Conservation (phyloP, 2,329 filamentous ascomycete genomes). For the Helotiales sp. region DNA sequence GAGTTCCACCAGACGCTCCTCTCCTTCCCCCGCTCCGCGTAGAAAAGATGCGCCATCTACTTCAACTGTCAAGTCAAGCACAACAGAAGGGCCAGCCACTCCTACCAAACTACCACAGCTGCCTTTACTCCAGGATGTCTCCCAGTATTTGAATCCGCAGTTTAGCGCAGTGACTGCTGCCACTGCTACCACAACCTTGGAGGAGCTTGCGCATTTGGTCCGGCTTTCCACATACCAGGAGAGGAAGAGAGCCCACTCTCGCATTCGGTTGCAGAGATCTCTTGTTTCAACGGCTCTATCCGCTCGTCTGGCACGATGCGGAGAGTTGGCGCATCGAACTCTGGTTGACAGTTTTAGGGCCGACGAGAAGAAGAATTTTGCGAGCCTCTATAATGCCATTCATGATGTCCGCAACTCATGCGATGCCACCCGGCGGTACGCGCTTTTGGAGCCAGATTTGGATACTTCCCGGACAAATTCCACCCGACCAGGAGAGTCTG, state of each 20-base stretch:
- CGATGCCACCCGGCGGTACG: slow-evolving; percentile 72
- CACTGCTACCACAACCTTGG: slow-evolving; percentile 70
- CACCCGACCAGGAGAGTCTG: slow-evolving; percentile 47
- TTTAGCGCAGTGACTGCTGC: slow-evolving; percentile 57
- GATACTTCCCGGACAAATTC: slow-evolving; percentile 52
- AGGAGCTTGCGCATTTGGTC: slow-evolving; percentile 79
- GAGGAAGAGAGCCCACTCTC: slow-evolving; percentile 75
- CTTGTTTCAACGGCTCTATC: slow-evolving; percentile 77
- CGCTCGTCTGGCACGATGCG: slow-evolving; percentile 74
- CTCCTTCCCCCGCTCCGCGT: slow-evolving; percentile 35
- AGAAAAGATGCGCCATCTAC: slow-evolving; percentile 42
- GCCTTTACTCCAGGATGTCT: slow-evolving; percentile 67
- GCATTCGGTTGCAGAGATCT: slow-evolving; percentile 74
- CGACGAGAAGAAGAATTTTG: slow-evolving; percentile 80
- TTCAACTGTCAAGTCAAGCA: slow-evolving; percentile 32
- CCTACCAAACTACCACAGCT: slow-evolving; percentile 39
- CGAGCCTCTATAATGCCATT: slow-evolving; percentile 74
- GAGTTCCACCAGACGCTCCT: slow-evolving; percentile 39
- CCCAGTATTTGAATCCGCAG: slow-evolving; percentile 67
- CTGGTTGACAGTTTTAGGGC: slow-evolving; percentile 78
- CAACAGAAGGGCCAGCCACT: slow-evolving; percentile 29
- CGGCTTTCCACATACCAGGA: slow-evolving; percentile 81
- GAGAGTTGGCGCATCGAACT: slow-evolving; percentile 75
- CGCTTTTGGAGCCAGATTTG: slow-evolving; percentile 73
- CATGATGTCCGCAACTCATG: slow-evolving; percentile 80